Evolutionary conservation across 1,284 basidiomycete genomes (phyloP), one percentile per base, ranked within the genome.

Genomic region (Meira nashicola): DNA sequence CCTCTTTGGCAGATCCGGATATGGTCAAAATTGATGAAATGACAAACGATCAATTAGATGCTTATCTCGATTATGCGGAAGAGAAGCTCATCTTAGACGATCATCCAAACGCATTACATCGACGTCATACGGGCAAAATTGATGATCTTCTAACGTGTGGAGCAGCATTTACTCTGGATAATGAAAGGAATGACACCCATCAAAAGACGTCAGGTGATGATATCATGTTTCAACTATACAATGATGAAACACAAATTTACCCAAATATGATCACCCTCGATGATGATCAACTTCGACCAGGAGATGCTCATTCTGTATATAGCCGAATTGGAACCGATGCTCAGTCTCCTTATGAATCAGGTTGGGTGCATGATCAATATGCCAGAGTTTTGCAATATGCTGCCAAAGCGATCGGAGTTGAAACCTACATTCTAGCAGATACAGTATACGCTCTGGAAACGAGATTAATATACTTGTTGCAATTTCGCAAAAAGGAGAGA

Each of bases 31-130:
- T 39, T n/a, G 11, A 33, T 6, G 50, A 53, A n/a, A 50, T 58
- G 54, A 39, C 33, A 19, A 48, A 47, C 11, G 48, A 53, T 10
- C 52, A 55, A 33, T 21, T 58, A 2, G 56, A 58, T 37, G 38
- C 53, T 21, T 38, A 54, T 19, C 28, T 58, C 17, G 56, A 55
- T 19, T 58, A 54, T 23, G 46, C 47, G 11, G 56, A 58, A 21
- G 23, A 49, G 9, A 53, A n/a, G 19, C 19, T 39, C 14, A 53
- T 53, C 39, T 25, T 53, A 11, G 11, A 12, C 2, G n/a, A 53
- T 17, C 14, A 28, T 17, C 50, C 37, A 12, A 17, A n/a, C 8
- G 50, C 39, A 2, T 38, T 33, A 14, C 38, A 53, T 12, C 21
- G 38, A 15, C 21, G 37, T 47, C 23, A 39, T 23, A 49, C 38